Percentiles rank a stretch among this genome's conserved stretches.
These are phyloP conservation scores for Komagataella pastoris DNA, from an alignment of 805 yeast genomes.

Conservation along the genomic window DNA sequence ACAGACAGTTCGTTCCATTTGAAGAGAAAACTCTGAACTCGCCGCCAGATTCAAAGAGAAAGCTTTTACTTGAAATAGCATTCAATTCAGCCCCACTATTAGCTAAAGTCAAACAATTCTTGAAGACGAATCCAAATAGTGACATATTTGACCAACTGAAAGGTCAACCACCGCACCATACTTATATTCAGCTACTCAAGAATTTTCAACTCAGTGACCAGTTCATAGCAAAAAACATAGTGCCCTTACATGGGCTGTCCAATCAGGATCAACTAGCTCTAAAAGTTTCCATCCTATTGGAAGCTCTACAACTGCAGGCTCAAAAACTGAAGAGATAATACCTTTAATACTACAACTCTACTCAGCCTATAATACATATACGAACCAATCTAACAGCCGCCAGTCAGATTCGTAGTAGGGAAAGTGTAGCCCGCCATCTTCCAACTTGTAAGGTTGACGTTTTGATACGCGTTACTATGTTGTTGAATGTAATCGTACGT, in stretches of 20 bases:
- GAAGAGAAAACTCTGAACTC: background rate
- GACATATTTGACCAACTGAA: background rate
- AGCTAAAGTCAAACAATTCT: background rate
- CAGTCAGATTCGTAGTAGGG: slow-evolving; percentile 52
- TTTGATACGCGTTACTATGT: slow-evolving; percentile 57
- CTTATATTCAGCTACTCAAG: background rate
- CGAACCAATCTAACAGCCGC: slow-evolving; percentile 15
- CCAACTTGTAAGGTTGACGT: slow-evolving; percentile 68
- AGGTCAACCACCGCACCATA: background rate
- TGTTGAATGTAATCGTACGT: slow-evolving; percentile 68
- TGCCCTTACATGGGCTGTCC: background rate
- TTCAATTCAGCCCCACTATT: background rate
- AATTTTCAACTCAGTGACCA: background rate
- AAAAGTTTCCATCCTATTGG: background rate
- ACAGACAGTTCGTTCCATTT: slow-evolving; percentile 5
- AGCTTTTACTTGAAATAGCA: background rate
- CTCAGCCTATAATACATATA: background rate
- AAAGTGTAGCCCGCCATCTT: slow-evolving; percentile 52
- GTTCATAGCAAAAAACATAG: background rate
- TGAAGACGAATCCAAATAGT: background rate
- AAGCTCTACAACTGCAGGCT: background rate
- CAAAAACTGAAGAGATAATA: background rate
- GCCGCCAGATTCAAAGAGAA: background rate
- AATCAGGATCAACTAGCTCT: background rate
- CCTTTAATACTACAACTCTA: background rate